phyloP scores from a whole-genome alignment of 2,329 filamentous ascomycete species.

The Venturia nashicola region DNA sequence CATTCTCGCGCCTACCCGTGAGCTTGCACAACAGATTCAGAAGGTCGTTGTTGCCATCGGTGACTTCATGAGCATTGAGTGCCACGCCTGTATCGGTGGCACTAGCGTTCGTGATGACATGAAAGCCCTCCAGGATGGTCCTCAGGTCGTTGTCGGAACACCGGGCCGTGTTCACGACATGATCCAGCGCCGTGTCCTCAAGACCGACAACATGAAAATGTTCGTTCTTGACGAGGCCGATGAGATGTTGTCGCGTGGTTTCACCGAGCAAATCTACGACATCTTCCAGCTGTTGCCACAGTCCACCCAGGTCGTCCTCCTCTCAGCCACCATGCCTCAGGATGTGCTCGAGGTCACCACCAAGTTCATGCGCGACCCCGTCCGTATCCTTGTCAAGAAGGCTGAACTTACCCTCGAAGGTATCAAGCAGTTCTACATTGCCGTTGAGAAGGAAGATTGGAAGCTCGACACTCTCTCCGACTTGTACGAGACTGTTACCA shows the following conservation, averaged over 20 bases:
- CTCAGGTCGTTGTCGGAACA: constrained; percentile 94
- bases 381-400: constrained; percentile 99
- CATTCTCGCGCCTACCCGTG: constrained; percentile 94
- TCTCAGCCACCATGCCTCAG: constrained; percentile 97
- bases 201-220: constrained; percentile 99
- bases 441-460: constrained; percentile 99
- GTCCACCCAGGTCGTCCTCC: constrained; percentile 94
- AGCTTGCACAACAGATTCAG: constrained; percentile 98
- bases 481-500: constrained; percentile 98
- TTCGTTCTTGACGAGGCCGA: constrained; percentile 99
- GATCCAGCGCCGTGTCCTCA: constrained; percentile 95
- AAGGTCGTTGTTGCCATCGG: constrained; percentile 98
- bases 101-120: constrained; percentile 98
- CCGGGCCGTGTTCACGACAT: constrained; percentile 98
- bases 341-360: constrained; percentile 98
- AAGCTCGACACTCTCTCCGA: constrained; percentile 98
- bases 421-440: constrained; percentile 99
- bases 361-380: constrained; percentile 99
- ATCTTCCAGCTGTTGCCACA: constrained; percentile 98
- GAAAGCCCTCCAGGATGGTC: constrained; percentile 91
- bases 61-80: constrained; percentile 99
- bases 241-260: constrained; percentile 98
- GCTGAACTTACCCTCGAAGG: constrained; percentile 98
- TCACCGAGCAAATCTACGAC: constrained; percentile 99
- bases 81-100: constrained; percentile 98